phyloP scores from a whole-genome alignment of 805 yeast genomes.

The Yarrowia sp. region DNA sequence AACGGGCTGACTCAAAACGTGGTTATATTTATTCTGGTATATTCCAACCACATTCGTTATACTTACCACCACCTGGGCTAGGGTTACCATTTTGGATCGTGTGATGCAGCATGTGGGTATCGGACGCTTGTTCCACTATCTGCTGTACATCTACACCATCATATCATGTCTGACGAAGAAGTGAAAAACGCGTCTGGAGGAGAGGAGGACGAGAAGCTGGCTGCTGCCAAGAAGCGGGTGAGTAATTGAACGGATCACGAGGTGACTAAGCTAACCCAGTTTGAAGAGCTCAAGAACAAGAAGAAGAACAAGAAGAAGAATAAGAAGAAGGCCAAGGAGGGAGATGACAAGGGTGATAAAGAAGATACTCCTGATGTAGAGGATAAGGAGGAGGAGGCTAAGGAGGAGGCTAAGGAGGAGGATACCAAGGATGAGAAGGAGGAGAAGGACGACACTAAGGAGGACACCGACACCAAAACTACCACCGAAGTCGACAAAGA shows the following conservation, averaged over 20 bases:
- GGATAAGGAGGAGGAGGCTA: slow-evolving; percentile 10
- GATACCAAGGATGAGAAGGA: slow-evolving; percentile 32
- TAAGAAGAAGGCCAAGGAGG: slow-evolving; percentile 52
- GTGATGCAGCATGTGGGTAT: slow-evolving; percentile 3
- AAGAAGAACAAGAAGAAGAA: slow-evolving; percentile 62
- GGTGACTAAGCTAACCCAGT: slow-evolving; percentile 47
- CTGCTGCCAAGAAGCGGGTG: slow-evolving; percentile 74
- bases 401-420: background rate
- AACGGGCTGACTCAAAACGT: too few relatives aligned
- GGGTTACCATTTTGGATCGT: background rate
- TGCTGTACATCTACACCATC: background rate
- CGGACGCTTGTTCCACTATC: too few relatives aligned
- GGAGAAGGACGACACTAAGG: slow-evolving; percentile 15
- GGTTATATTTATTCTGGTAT: too few relatives aligned
- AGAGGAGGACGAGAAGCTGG: slow-evolving; percentile 65
- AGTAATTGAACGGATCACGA: slow-evolving; percentile 41
- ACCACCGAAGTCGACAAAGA: slow-evolving; percentile 15
- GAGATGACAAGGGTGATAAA: slow-evolving; percentile 38
- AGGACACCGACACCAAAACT: slow-evolving; percentile 14
- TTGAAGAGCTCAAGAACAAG: slow-evolving; percentile 69
- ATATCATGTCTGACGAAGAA: slow-evolving; percentile 38
- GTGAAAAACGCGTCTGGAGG: slow-evolving; percentile 47
- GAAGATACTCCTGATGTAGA: slow-evolving; percentile 40
- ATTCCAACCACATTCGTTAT: too few relatives aligned
- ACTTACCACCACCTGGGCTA: too few relatives aligned